Evolutionary conservation across 2,329 filamentous ascomycete species (phyloP).

Genomic region (Conoideocrella luteorostrata): DNA sequence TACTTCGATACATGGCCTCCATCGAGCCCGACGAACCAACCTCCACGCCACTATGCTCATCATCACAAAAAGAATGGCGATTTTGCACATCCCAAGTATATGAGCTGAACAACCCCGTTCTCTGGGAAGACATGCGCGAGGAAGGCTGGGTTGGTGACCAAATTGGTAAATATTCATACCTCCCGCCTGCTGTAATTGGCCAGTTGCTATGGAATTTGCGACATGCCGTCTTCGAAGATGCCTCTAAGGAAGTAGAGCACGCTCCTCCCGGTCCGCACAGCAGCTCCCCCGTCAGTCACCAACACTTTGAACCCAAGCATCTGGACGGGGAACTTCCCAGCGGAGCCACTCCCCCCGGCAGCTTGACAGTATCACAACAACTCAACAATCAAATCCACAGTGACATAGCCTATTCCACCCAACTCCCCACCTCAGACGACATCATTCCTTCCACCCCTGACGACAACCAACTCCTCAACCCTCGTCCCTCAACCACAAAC

Average conservation of each 20-base stretch:
- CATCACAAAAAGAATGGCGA: slow-evolving; percentile 15
- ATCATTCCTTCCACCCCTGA: slow-evolving; percentile 27
- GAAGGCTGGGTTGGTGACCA: slow-evolving; percentile 47
- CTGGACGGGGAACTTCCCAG: neutral
- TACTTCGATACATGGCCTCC: slow-evolving; percentile 53
- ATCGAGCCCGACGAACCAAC: slow-evolving; percentile 37
- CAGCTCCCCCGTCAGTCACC: neutral
- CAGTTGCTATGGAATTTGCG: slow-evolving; percentile 53
- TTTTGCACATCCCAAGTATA: slow-evolving; percentile 43
- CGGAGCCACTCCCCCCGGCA: slow-evolving; percentile 9
- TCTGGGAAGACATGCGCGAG: slow-evolving; percentile 42
- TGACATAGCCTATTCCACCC: slow-evolving; percentile 36
- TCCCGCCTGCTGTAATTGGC: slow-evolving; percentile 51
- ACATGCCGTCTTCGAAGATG: slow-evolving; percentile 38
- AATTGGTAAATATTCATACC: slow-evolving; percentile 45
- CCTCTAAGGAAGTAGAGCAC: slow-evolving; percentile 11
- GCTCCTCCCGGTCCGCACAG: neutral
- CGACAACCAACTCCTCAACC: slow-evolving; percentile 8
- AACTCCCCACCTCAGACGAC: slow-evolving; percentile 21
- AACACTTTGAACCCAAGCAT: neutral
- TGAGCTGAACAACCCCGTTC: slow-evolving; percentile 54
- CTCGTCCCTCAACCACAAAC: neutral
- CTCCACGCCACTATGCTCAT: slow-evolving; percentile 25
- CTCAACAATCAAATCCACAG: slow-evolving; percentile 44
- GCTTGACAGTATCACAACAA: slow-evolving; percentile 42